Evolutionary conservation across 2,329 filamentous ascomycete genomes (phyloP), one percentile per base, ranked within the genome.

Genomic region (Arthroderma uncinatum): DNA sequence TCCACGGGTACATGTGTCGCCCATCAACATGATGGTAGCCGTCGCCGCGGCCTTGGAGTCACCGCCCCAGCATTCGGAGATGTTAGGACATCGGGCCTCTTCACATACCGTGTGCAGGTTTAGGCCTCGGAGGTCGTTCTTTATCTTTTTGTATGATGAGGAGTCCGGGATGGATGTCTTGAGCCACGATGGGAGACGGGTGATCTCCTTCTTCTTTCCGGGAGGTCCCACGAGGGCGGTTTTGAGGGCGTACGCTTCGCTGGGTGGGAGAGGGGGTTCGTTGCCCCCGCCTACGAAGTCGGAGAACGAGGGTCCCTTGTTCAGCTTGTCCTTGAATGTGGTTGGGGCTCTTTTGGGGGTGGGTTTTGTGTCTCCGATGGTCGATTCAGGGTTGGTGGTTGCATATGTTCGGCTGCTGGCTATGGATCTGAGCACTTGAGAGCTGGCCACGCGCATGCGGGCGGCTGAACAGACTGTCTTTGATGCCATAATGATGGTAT

Each of bases 11-110:
- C 93, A 98, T 7, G 92, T 97, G 72, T 98, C 93, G 62, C 93
- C 93, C 91, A 97, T 97, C 52, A 98, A 77, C 93, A 98, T 98
- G 73, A 98, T 97, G 9, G 93, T 98, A 1, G 93, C 93, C 33
- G 93, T 98, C 3, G 93, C 93, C 25, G 89, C 86, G 63, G 83
- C 85, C 76, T 95, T 95, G 71, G 86, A 83, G 68, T 79, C 83
- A 34, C 93, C 93, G 60, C 93, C 93, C 93, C 93, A 98, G 77
- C 93, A 98, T 71, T 97, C 92, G 62, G 87, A 90, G 60, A 98
- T 95, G 73, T 98, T 98, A 60, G 93, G 93, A 73, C 93, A 98
- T 63, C 90, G 83, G 1, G 93, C 93, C 76, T 98, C 93, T 75
- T 98, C 93, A 73, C 93, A 98, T 14, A 98, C 93, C 3, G 93